Base-by-base conservation (phyloP, 1,139 yeast genomes). In the Debaryomyces sp. region DNA sequence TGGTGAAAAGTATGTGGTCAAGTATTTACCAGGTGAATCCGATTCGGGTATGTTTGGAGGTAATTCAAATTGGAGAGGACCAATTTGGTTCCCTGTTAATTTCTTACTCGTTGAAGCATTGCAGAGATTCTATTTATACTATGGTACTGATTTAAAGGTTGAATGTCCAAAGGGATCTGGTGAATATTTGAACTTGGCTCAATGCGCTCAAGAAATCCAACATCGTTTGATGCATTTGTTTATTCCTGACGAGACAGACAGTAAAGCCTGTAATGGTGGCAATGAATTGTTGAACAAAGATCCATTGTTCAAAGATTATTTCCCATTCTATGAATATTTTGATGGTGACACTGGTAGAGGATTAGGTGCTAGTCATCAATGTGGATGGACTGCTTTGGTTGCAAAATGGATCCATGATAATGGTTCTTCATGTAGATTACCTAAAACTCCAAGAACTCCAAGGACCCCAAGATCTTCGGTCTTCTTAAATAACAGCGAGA, bases 341-440 rank as follows among this genome's bases (percentile, higher is more conserved):
- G 96, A 92, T 62, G 97, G 96, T 58, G 98, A 92, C 62, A 87
- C 96, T 2, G 98, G 98, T 43, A 81, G 96, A 59, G 98, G 98
- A 6, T 73, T 92, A 51, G 98, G 98, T 35, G 94, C 97, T 1
- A 86, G 94, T 43, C 97, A 94, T 73, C 98, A 92, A 71, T 87
- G 92, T 73, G 98, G 98, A 13, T 92, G 98, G 98, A 92, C 98
- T 1, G 92, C 96, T 0, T 78, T 92, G 43, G 95, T 91, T 48
- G 96, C 97, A 43, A 89, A 94, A 68, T 84, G 95, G 82, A 90
- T 92, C 62, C 96, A 89, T 63, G 98, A 92, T 66, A 89, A 89
- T 45, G 97, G 97, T 49, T 78, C 84, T 42, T 80, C 90, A 0
- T 81, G 85, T 61, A 71, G 80, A 61, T 62, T 72, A 55, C 76